Evolutionary conservation across 1,284 basidiomycete species (phyloP).

Genomic region (Blastosporella zonata): DNA sequence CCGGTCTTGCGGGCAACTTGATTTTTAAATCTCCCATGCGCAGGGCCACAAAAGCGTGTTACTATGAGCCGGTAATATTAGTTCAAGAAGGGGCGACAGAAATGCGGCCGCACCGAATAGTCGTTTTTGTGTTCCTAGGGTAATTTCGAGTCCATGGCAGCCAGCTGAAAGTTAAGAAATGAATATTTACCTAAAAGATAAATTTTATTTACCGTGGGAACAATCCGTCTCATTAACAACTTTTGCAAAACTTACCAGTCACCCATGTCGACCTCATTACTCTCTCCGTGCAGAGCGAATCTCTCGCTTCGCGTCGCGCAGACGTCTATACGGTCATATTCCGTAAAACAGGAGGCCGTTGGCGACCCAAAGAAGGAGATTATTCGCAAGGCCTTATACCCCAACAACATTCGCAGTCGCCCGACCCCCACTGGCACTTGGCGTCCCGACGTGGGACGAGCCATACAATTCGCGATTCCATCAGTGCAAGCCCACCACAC

Average conservation of each 20-base stretch:
- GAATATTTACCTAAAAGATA: not conserved
- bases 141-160: not conserved
- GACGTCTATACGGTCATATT: constrained; percentile 29
- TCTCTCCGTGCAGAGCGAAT: constrained; percentile 19
- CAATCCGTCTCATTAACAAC: not conserved
- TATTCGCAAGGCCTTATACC: constrained; percentile 79
- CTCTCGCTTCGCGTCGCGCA: constrained; percentile 13
- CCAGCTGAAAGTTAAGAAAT: not conserved
- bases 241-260: not conserved
- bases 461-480: constrained; percentile 73
- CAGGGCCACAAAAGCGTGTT: not conserved
- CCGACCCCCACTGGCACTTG: constrained; percentile 78
- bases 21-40: not conserved
- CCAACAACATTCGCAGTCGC: constrained; percentile 65
- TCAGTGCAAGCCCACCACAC: constrained; percentile 90
- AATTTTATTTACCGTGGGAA: constrained; percentile 9
- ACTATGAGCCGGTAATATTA: not conserved
- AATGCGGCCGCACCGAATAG: too few species aligned
- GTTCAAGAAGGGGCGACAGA: not conserved
- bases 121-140: too few species aligned
- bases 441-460: constrained; percentile 70
- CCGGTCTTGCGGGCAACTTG: too few species aligned
- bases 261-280: constrained; percentile 27
- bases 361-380: constrained; percentile 67
- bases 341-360: constrained; percentile 30